Percentiles rank a stretch among this genome's conserved stretches.
Conservation (phyloP, 257 asterid genomes). For the Vinca minor region DNA sequence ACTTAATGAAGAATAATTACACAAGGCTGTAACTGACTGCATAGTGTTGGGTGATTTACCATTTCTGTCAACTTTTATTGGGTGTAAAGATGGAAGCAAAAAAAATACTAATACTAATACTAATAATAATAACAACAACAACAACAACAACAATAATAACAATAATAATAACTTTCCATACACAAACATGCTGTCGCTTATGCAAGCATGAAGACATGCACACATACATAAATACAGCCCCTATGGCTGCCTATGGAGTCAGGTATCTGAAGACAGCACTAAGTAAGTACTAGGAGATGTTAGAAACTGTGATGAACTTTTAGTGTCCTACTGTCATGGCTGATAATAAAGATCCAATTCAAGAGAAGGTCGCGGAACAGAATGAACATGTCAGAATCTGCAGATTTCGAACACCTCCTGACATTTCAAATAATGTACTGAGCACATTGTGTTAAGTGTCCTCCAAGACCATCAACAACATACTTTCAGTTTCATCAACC, state of each 20-base stretch:
- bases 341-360: not conserved
- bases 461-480: not conserved
- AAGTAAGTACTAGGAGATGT: not conserved
- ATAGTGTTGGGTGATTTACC: not conserved
- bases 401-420: not conserved
- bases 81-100: not conserved
- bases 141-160: not conserved
- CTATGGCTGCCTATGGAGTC: not conserved
- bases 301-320: not conserved
- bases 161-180: not conserved
- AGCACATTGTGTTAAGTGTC: not conserved
- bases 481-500: not conserved
- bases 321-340: not conserved
- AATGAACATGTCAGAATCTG: not conserved
- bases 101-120: not conserved
- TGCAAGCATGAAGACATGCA: no score
- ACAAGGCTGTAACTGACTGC: not conserved
- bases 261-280: not conserved
- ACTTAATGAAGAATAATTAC: not conserved
- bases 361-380: not conserved
- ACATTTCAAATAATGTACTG: not conserved
- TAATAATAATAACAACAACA: not conserved
- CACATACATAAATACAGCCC: not conserved
- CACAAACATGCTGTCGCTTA: not conserved
- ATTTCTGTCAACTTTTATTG: not conserved